Evolutionary conservation across 2,329 filamentous ascomycete genomes (phyloP).

Genomic region (Neurospora sp.): DNA sequence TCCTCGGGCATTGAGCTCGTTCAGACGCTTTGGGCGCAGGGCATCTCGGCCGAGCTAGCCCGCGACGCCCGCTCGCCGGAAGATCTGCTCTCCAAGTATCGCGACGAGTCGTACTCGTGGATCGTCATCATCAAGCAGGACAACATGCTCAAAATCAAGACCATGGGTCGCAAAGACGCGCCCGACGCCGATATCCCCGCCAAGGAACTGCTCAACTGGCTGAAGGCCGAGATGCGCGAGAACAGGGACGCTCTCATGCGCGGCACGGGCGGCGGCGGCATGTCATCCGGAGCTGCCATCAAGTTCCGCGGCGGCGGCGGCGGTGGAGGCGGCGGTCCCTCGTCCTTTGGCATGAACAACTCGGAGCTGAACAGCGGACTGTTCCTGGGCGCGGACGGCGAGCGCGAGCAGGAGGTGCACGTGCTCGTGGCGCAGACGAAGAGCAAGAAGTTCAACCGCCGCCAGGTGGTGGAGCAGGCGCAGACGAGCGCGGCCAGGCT

Average conservation of each 20-base stretch:
- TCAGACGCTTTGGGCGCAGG: conserved; percentile 68
- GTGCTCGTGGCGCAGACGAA: conserved; percentile 75
- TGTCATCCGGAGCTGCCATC: conserved; percentile 29
- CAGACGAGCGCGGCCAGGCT: conserved; percentile 49
- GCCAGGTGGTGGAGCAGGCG: conserved; percentile 74
- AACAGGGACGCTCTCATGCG: conserved; percentile 41
- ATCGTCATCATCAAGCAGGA: conserved; percentile 79
- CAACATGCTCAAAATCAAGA: conserved; percentile 69
- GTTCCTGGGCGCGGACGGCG: conserved; percentile 8
- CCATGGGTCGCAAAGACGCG: conserved; percentile 63
- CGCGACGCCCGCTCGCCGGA: conserved; percentile 69
- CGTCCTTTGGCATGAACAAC: neutral
- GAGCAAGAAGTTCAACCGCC: conserved; percentile 85
- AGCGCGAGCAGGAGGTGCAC: conserved; percentile 58
- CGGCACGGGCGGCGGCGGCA: conserved; percentile 28
- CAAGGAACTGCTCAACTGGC: conserved; percentile 65
- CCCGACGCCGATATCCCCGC: conserved; percentile 65
- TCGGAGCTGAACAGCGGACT: conserved; percentile 1
- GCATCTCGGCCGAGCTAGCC: conserved; percentile 81
- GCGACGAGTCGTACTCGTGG: conserved; percentile 73
- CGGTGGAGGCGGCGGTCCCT: conserved; percentile 3
- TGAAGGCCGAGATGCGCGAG: conserved; percentile 74
- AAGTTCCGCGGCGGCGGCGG: conserved; percentile 6
- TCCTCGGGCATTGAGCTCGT: conserved; percentile 69
- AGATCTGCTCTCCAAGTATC: conserved; percentile 66